Evolutionary conservation across 2,329 filamentous ascomycete genomes (phyloP), one percentile per base, ranked within the genome.

Genomic region (Geosmithia flava): DNA sequence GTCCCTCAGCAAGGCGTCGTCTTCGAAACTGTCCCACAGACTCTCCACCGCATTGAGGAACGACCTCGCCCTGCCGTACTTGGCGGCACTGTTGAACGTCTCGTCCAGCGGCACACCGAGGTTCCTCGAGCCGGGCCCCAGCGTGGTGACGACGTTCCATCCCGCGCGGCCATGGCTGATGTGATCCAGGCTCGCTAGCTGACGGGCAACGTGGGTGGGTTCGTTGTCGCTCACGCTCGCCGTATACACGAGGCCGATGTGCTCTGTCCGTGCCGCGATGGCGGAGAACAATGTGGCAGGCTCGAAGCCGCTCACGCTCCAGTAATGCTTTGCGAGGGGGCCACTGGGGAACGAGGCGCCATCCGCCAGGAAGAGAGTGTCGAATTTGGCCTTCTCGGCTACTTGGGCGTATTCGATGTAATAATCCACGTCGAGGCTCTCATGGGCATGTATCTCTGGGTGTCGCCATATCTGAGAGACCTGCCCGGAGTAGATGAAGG

Each of bases 111-210:
- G 42, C n/a, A 44, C 42, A 1, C 72, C 68, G 49, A 76, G 75
- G 53, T 76, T 76, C 54, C 71, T 72, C 0, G 70, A 68, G 48
- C 76, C 74, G 0, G 71, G 72, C 42, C 75, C 75, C 0, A 65
- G 69, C 0, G 72, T 76, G 0, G 72, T 75, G 7, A 76, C 72
- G 41, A 76, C 72, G 51, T 76, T 76, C 72, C 72, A 77, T 0
- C 67, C 75, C 1, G 74, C 67, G 2, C 75, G 66, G 8, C 42
- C 42, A 29, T 44, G 42, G 10, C 42, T 44, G 27, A 44, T 44
- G 20, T 44, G 42, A 13, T 44, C 42, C 16, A 44, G 42, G 19
- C 42, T 44, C 16, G 42, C 42, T 16, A 44, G 42, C 8, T 44
- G 42, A 13, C 42, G 20, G 13, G 42, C 42, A 44, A 44, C 42